Base-by-base conservation (phyloP, 345 rosid species). In the Conringia planisiliqua region DNA sequence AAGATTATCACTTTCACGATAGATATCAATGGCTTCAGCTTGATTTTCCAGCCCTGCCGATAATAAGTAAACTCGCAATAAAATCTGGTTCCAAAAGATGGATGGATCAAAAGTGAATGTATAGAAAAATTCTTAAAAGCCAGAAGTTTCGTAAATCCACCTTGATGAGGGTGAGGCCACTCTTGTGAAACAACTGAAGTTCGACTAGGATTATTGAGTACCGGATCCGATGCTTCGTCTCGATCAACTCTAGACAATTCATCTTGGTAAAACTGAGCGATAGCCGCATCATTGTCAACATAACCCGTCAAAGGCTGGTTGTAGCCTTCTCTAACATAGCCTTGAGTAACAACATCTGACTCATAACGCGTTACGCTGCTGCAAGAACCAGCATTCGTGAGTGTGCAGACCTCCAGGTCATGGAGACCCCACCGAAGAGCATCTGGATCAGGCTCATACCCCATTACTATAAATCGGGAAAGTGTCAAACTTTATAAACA, bases 351-450 rank as follows among this genome's bases (percentile, higher is more conserved):
- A 69, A 24, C 59, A 69, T 81, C 86, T 7, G 79, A 70, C 22
- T 79, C 92, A 78, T 73, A 86, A 56, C 14, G 82, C 5, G 92
- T 87, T 30, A 88, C 80, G 61, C 85, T 81, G 63, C 57, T 43
- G 44, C 73, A 72, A 24, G 87, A 80, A 54, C 93, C 92, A 33
- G 85, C 76, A 80, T 79, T 85, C 12, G 89, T 69, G 77, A 83
- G 79, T 18, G 87, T 36, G 70, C 89, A 89, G 68, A 84, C 86
- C 71, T 86, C 87, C 5, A 93, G 78, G 39, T 76, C 84, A 63
- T 86, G 80, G 27, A 91, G 93, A 79, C 90, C 91, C 97, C 98
- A 94, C 3, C 92, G 84, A 76, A 82, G 70, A 75, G 81, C 87
- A 82, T 94, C 96, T 27, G 91, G 90, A 82, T 93, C 96, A 32